These are phyloP conservation scores for Trichosanthes truncata DNA, from an alignment of 306 rosid genomes.

Conservation along the genomic window DNA sequence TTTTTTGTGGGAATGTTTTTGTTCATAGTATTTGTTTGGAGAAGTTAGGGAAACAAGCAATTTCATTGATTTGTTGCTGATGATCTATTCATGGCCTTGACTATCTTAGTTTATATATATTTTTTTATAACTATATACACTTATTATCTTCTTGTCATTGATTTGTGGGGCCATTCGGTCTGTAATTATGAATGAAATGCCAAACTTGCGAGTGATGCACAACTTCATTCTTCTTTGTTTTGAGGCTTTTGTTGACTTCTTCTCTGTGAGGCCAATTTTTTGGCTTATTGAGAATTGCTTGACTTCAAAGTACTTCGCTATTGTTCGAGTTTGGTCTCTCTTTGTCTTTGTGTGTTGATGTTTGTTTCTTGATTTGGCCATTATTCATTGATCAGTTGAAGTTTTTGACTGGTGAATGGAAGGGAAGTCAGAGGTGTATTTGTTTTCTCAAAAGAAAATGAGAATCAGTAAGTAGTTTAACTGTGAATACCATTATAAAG, in stretches of 20 bases:
- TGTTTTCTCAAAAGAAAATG: not conserved
- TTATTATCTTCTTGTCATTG: constrained; percentile 24
- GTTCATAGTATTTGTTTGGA: too few species aligned
- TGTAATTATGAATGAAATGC: constrained; percentile 33
- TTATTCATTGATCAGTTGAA: not conserved
- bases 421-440: not conserved
- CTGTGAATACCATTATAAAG: not conserved
- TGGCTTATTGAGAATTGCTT: not conserved
- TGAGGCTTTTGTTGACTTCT: not conserved
- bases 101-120: too few species aligned
- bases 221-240: not conserved
- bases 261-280: not conserved
- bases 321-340: not conserved
- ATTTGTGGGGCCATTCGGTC: constrained; percentile 31
- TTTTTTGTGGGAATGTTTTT: too few species aligned
- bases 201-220: constrained; percentile 19
- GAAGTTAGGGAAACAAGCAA: too few species aligned
- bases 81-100: too few species aligned
- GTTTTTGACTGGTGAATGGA: not conserved
- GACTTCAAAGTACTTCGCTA: not conserved
- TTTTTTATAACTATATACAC: too few species aligned
- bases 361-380: not conserved
- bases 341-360: too few species aligned
- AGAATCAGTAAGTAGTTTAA: not conserved
- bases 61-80: too few species aligned